phyloP scores from a whole-genome alignment of 176 grass and related monocot species.

The Puccinellia tenuiflora region DNA sequence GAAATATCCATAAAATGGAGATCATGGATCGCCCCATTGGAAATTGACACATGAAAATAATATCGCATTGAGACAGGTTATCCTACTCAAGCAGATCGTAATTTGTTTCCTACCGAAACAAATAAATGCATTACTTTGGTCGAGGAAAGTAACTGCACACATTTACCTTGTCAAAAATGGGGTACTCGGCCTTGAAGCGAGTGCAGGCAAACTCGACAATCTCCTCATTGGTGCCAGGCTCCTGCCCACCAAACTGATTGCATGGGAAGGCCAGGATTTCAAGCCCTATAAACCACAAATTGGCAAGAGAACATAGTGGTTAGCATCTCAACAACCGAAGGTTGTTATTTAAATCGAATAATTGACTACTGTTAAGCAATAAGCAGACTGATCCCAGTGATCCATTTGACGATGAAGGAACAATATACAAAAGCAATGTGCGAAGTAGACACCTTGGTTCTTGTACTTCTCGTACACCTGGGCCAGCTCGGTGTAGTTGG shows the following conservation, averaged over 20 bases:
- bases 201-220: conserved; percentile 89
- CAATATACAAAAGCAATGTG: conserved; percentile 1
- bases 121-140: neutral
- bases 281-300: conserved; percentile 42
- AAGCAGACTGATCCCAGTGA: neutral
- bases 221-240: conserved; percentile 78
- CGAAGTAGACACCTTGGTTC: conserved; percentile 49
- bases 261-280: conserved; percentile 84
- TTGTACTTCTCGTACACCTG: conserved; percentile 87
- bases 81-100: neutral
- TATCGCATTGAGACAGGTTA: neutral
- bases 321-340: neutral
- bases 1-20: neutral
- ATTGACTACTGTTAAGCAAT: neutral
- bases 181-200: conserved; percentile 91
- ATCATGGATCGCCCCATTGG: neutral
- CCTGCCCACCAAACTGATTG: conserved; percentile 81
- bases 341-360: neutral
- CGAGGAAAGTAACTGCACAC: neutral
- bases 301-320: neutral
- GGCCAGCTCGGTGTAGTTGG: conserved; percentile 89
- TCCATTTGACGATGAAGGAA: neutral
- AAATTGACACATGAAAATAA: neutral
- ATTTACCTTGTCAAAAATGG: conserved; percentile 92
- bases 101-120: neutral